These are phyloP conservation scores for Cadophora gregata DNA, from an alignment of 2,329 filamentous ascomycete species.

Conservation along the genomic window DNA sequence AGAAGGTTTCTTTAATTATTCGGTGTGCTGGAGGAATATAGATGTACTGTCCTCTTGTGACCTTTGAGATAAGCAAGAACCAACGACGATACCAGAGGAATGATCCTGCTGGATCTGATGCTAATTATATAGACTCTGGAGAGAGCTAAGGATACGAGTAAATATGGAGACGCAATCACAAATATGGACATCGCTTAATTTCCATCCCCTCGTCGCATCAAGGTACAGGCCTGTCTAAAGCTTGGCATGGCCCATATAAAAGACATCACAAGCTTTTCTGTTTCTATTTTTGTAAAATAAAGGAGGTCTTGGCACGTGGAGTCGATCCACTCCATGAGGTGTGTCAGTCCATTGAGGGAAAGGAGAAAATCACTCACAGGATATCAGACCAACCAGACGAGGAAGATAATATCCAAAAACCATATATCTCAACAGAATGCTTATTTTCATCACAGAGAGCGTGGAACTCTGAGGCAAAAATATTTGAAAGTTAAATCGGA, in stretches of 20 bases:
- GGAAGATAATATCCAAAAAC: too few species aligned
- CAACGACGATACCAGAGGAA: neutral
- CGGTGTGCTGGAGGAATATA: conserved; percentile 11
- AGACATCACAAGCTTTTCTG: too few species aligned
- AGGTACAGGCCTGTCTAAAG: conserved; percentile 10
- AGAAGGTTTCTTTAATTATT: neutral
- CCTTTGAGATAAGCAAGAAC: conserved; percentile 1
- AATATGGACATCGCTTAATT: neutral
- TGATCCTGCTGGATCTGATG: conserved; percentile 6
- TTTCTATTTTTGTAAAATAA: too few species aligned
- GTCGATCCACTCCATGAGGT: too few species aligned
- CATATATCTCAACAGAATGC: too few species aligned
- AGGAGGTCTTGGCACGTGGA: too few species aligned
- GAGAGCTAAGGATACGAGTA: neutral
- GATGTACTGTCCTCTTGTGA: neutral
- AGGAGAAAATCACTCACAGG: too few species aligned
- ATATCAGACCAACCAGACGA: too few species aligned
- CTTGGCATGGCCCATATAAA: conserved; percentile 6
- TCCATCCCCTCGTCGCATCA: neutral
- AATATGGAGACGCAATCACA: conserved; percentile 16
- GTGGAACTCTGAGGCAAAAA: too few species aligned
- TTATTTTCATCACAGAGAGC: too few species aligned
- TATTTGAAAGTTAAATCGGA: too few species aligned
- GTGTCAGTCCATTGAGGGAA: too few species aligned
- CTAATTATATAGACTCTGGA: conserved; percentile 6